Conservation (phyloP, 2,329 filamentous ascomycete genomes). For the Talaromyces sp. region DNA sequence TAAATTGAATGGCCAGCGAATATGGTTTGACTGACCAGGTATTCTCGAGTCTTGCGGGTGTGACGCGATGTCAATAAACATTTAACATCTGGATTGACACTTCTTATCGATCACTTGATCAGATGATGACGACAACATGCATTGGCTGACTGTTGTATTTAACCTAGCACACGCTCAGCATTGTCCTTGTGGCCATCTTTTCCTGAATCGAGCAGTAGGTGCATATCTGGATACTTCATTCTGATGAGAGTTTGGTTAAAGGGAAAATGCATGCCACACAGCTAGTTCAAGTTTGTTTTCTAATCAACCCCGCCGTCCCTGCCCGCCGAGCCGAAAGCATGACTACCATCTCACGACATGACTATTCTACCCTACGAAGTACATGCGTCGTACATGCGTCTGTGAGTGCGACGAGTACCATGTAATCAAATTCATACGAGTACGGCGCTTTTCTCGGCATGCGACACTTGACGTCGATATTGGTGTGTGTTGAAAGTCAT, state of each 20-base stretch:
- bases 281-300: background rate
- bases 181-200: background rate
- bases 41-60: background rate
- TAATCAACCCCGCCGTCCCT: background rate
- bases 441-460: background rate
- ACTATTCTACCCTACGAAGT: background rate
- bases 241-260: too few relatives aligned
- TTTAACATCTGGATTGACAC: background rate
- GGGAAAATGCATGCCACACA: background rate
- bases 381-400: background rate
- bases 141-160: background rate
- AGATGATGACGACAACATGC: constrained; percentile 10
- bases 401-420: background rate
- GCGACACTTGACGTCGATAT: background rate
- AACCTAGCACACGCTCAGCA: background rate
- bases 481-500: background rate
- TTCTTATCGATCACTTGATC: constrained; percentile 4
- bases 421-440: background rate
- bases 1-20: background rate
- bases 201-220: background rate
- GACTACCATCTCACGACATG: background rate
- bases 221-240: background rate
- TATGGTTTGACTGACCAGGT: background rate
- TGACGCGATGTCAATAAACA: background rate
- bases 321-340: background rate